Evolutionary conservation across 2,329 filamentous ascomycete species (phyloP), one percentile per base, ranked within the genome.

Genomic region (Penicillium psychrosexuale): DNA sequence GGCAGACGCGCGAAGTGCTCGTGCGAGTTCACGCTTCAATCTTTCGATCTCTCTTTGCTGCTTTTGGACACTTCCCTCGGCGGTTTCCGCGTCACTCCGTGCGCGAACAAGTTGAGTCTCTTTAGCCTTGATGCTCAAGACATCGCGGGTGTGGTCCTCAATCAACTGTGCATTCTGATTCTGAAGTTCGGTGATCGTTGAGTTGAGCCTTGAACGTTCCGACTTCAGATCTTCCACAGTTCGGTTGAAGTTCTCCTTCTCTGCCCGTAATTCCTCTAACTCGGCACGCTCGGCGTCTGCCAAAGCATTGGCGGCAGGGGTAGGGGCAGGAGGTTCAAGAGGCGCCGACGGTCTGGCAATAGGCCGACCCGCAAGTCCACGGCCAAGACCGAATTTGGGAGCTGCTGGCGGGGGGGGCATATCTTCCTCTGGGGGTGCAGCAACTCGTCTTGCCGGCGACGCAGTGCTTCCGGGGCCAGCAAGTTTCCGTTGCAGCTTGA

Each of bases 161-260:
- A 99, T 99, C 33, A 99, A 80, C 60, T 94, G 89, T 24, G 94
- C 94, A 67, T 99, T 99, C 71, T 97, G 91, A 66, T 96, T 95
- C 75, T 97, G 95, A 30, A 99, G 82, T 74, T 97, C 94, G 63
- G 93, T 88, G 39, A 97, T 88, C 71, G 97, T 91, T 0, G 91
- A 94, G 56, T 86, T 83, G 46, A 96, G 82, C 67, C 88, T 92
- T 55, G 86, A 84, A 59, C 90, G 87, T 69, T 97, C 93, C 44
- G 90, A 84, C 51, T 90, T 85, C 63, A 92, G 78, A 42, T 96
- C 92, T 51, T 96, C 91, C 9, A 86, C 84, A 61, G 90, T 84
- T 52, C 86, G 85, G 22, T 83, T 79, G 5, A 96, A 79, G 30
- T 88, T 83, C 45, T 97, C 92, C 64, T 93, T 92, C 57, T 95